These are phyloP conservation scores for Naganishia cerealis DNA, from an alignment of 1,284 basidiomycete species.

Conservation along the genomic window DNA sequence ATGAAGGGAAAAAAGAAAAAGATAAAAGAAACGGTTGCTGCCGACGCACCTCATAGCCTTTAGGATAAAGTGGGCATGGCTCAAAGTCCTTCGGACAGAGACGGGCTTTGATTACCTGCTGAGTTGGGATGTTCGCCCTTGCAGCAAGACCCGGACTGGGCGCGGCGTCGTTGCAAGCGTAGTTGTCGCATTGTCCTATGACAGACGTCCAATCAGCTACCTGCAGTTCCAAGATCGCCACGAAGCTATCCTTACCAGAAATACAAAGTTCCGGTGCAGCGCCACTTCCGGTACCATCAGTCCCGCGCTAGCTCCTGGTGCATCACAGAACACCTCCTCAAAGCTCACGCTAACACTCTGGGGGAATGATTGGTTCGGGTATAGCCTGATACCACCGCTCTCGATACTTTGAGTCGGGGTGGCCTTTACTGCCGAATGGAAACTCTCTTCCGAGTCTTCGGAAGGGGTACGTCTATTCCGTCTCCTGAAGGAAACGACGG, in stretches of 20 bases:
- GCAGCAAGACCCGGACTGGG: slow-evolving; percentile 10
- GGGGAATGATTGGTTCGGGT: slow-evolving; percentile 27
- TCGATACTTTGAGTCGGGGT: slow-evolving; percentile 10
- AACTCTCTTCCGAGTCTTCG: slow-evolving; percentile 24
- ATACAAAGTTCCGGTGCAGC: slow-evolving; percentile 6
- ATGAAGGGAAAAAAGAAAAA: neutral
- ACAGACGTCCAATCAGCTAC: neutral
- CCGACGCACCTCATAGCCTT: slow-evolving; percentile 20
- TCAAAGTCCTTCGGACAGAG: slow-evolving; percentile 13
- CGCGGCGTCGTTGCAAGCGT: slow-evolving; percentile 4
- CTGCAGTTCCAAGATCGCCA: neutral
- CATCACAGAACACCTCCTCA: slow-evolving; percentile 21
- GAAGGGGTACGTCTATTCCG: slow-evolving; percentile 7
- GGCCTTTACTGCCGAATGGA: slow-evolving; percentile 21
- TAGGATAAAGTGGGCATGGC: slow-evolving; percentile 24
- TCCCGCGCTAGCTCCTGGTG: neutral
- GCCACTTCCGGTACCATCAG: neutral
- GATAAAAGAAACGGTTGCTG: neutral
- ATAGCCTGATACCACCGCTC: neutral
- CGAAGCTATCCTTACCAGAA: slow-evolving; percentile 1
- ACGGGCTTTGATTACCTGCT: slow-evolving; percentile 3
- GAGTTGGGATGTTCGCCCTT: slow-evolving; percentile 5
- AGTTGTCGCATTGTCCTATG: slow-evolving; percentile 17
- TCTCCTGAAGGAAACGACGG: slow-evolving; percentile 9
- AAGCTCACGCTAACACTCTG: slow-evolving; percentile 27